Conservation (phyloP, 2,329 filamentous ascomycete genomes). For the Hymenoscyphus infarciens region DNA sequence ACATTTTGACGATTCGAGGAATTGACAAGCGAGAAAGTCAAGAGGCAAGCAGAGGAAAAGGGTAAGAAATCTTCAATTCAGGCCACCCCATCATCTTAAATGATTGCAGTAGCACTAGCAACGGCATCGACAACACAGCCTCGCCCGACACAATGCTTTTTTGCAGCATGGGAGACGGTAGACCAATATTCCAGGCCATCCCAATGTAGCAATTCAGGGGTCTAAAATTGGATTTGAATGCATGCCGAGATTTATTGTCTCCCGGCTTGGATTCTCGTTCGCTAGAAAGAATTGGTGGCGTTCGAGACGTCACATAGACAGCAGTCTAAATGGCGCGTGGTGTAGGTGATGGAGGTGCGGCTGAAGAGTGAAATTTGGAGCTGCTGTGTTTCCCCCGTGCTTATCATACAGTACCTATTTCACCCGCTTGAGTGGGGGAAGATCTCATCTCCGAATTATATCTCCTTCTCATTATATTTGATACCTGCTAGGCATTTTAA, state of each 20-base stretch:
- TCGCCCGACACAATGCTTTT: conserved; percentile 5
- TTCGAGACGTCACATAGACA: conserved; percentile 4
- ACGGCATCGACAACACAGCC: conserved; percentile 6
- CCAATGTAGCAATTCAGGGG: conserved; percentile 4
- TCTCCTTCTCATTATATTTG: too few relatives aligned
- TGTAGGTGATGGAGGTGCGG: conserved; percentile 8
- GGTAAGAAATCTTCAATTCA: not conserved
- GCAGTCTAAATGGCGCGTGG: not conserved
- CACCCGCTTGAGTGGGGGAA: not conserved
- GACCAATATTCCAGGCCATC: not conserved
- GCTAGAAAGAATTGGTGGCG: not conserved
- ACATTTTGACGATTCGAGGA: conserved; percentile 3
- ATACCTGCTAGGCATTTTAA: too few relatives aligned
- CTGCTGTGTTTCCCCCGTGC: not conserved
- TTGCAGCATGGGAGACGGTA: not conserved
- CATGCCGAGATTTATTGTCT: conserved; percentile 10
- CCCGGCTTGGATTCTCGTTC: not conserved
- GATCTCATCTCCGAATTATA: too few relatives aligned
- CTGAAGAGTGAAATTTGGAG: conserved; percentile 2
- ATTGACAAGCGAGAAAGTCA: not conserved
- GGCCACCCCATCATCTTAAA: conserved; percentile 1
- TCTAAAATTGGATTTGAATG: not conserved
- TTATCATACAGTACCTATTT: not conserved
- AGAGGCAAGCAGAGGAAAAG: not conserved
- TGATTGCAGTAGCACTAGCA: not conserved